These are phyloP conservation scores for Fonsecaea pedrosoi DNA, from an alignment of 2,329 filamentous ascomycete species.

Conservation along the genomic window DNA sequence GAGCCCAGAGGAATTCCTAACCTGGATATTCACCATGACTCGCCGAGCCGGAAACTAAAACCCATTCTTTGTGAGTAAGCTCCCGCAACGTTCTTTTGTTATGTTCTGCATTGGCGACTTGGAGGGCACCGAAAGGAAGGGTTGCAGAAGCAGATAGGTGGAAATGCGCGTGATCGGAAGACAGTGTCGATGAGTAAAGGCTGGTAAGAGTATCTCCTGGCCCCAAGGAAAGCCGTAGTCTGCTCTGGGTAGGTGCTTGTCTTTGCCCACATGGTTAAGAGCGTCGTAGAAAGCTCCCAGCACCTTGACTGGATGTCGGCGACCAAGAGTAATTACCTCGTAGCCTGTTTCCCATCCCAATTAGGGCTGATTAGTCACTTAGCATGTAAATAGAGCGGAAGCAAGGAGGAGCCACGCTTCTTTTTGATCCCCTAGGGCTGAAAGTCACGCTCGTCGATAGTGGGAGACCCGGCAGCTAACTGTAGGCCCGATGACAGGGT, in stretches of 20 bases:
- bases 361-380: slow-evolving; percentile 10
- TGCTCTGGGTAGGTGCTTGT: not conserved
- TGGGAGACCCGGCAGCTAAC: too few species aligned
- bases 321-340: not conserved
- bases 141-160: not conserved
- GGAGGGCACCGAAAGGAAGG: not conserved
- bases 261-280: slow-evolving; percentile 2
- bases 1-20: not conserved
- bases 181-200: not conserved
- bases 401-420: not conserved
- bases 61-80: not conserved
- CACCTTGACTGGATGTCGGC: not conserved
- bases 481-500: not conserved
- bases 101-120: not conserved
- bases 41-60: not conserved
- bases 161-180: not conserved
- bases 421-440: slow-evolving; percentile 4
- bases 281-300: not conserved
- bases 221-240: not conserved
- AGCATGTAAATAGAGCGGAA: not conserved
- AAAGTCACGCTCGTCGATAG: not conserved
- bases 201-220: not conserved
- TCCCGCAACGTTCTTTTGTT: slow-evolving; percentile 3
- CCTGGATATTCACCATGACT: not conserved
- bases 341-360: not conserved